Conservation (phyloP, 768 basidiomycete species). For the Hirschioporus abietinus region DNA sequence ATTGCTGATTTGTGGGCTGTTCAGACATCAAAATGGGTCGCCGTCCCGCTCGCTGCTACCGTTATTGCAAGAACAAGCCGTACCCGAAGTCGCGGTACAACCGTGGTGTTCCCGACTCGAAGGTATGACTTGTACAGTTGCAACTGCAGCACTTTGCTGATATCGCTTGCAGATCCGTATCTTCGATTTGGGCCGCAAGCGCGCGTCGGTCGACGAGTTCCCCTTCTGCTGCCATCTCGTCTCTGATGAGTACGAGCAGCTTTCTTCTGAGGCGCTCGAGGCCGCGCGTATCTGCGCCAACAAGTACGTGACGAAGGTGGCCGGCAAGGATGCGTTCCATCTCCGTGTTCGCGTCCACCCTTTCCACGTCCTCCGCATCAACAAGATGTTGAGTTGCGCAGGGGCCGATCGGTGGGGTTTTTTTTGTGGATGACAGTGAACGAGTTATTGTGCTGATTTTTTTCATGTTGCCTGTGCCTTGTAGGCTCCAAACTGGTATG, state of each 20-base stretch:
- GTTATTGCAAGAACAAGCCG: slow-evolving; percentile 99
- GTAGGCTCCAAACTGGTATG: slow-evolving; percentile 92
- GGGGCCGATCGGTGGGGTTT: slow-evolving; percentile 86
- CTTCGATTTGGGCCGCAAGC: slow-evolving; percentile 94
- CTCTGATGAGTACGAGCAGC: slow-evolving; percentile 97
- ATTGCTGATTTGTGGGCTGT: not conserved
- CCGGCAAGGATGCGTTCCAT: slow-evolving; percentile 99
- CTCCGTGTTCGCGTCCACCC: slow-evolving; percentile 95
- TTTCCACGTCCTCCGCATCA: slow-evolving; percentile 98
- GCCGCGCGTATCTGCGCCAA: slow-evolving; percentile 99
- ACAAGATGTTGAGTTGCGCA: slow-evolving; percentile 99
- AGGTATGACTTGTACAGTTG: slow-evolving; percentile 39
- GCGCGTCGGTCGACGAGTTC: slow-evolving; percentile 96
- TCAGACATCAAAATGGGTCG: slow-evolving; percentile 66
- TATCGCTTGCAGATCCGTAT: slow-evolving; percentile 72
- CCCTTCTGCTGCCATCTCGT: slow-evolving; percentile 96
- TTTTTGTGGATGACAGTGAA: not conserved
- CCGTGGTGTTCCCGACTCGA: slow-evolving; percentile 97
- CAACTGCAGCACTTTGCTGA: not conserved
- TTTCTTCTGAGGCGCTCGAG: slow-evolving; percentile 93
- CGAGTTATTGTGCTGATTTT: not conserved
- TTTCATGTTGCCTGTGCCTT: not conserved
- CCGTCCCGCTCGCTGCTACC: slow-evolving; percentile 96
- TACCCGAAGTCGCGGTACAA: slow-evolving; percentile 95
- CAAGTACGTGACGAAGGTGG: slow-evolving; percentile 98